Conservation (phyloP, 345 rosid genomes). For the Brassica cretica region DNA sequence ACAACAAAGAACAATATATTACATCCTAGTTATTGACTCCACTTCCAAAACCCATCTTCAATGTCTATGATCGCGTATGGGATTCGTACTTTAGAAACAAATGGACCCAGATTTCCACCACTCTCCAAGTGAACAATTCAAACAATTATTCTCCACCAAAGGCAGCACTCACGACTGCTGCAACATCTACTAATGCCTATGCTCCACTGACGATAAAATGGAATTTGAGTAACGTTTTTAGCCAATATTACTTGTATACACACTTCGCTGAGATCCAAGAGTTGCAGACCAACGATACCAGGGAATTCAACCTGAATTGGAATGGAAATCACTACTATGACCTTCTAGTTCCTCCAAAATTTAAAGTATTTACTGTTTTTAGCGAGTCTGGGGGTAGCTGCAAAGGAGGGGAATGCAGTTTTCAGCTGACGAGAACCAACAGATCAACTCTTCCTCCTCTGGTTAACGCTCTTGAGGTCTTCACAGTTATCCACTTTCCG, state of each 20-base stretch:
- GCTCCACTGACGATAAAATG: neutral
- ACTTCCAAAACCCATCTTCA: neutral
- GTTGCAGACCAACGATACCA: neutral
- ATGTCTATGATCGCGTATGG: neutral
- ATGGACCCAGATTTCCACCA: constrained; percentile 5
- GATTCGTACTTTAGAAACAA: neutral
- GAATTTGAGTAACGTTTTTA: neutral
- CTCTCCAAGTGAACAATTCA: accelerated
- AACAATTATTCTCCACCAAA: constrained; percentile 7
- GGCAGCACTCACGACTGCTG: constrained; percentile 20
- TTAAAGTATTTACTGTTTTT: neutral
- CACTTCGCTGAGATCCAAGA: constrained; percentile 45
- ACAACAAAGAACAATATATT: too few relatives aligned
- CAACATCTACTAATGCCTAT: constrained; percentile 8
- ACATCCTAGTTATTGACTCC: too few relatives aligned
- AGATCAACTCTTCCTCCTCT: constrained; percentile 39
- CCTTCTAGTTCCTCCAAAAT: neutral
- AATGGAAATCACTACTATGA: constrained; percentile 1
- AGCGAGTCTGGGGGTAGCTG: neutral
- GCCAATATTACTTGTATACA: constrained; percentile 18
- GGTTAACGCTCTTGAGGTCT: constrained; percentile 38
- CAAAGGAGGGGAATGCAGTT: neutral
- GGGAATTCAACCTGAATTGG: neutral
- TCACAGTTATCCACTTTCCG: constrained; percentile 21
- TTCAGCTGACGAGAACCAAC: constrained; percentile 12